Conservation (phyloP, 345 rosid species). For the Lagerstroemia speciosa region DNA sequence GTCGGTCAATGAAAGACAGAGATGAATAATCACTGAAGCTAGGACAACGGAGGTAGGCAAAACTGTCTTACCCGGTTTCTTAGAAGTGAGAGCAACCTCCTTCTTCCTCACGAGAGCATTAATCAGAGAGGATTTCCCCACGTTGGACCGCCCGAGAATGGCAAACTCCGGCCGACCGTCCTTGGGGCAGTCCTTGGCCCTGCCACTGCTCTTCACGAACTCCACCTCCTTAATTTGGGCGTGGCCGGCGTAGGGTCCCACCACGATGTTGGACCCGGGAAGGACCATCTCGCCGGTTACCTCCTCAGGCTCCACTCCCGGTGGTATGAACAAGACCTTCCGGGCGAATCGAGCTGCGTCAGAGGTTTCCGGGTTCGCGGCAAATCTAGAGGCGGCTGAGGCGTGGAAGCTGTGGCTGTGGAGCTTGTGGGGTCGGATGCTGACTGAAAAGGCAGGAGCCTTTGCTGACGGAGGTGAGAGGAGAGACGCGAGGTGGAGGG, state of each 20-base stretch:
- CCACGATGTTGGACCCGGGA: conserved; percentile 79
- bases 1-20: neutral
- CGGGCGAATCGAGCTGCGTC: conserved; percentile 27
- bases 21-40: neutral
- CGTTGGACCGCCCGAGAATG: conserved; percentile 84
- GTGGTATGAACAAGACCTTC: conserved; percentile 55
- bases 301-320: conserved; percentile 67
- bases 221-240: conserved; percentile 79
- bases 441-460: conserved; percentile 7
- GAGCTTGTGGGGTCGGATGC: conserved; percentile 10
- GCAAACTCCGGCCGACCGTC: conserved; percentile 84
- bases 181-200: conserved; percentile 82
- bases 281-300: conserved; percentile 62
- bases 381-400: conserved; percentile 21
- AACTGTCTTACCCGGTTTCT: conserved; percentile 58
- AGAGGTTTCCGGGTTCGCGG: conserved; percentile 29
- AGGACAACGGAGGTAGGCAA: neutral
- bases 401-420: conserved; percentile 15
- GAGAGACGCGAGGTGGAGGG: conserved; percentile 2
- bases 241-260: conserved; percentile 87
- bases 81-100: conserved; percentile 94
- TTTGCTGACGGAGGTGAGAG: conserved; percentile 4
- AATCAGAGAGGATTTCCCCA: conserved; percentile 91
- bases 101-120: conserved; percentile 75
- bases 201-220: conserved; percentile 78